Base-by-base conservation (phyloP, 495 filamentous ascomycete species). In the Chaetomidium leptoderma region DNA sequence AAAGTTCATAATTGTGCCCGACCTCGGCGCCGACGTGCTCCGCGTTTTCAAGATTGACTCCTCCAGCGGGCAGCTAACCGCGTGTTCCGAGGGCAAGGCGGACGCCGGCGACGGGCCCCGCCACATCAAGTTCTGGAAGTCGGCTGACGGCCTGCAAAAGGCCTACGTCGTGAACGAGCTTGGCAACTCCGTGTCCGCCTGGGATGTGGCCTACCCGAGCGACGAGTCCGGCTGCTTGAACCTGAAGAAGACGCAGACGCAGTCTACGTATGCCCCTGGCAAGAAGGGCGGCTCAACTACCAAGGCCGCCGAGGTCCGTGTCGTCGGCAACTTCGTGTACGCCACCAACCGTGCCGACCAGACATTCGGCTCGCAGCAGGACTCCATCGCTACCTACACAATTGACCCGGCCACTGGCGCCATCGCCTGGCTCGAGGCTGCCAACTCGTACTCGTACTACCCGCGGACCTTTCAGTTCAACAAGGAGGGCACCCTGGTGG, bases 21-120 rank as follows among this genome's bases (percentile, higher is more conserved):
- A 92, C 63, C 77, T 91, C 2, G 88, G 88, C 54, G 79, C 85
- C 1, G 88, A 92, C 62, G 61, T 86, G 6, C 59, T 90, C 54
- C 83, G 83, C 60, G 72, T 91, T 48, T 84, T 78, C 65, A 70
- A 47, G 78, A 85, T 76, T 61, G 72, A 84, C 57, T 64, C 69
- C 11, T 30, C 44, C 21, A 78, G 67, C 7, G 75, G 74, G 24
- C 58, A 58, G 21, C 66, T 78, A 27, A 70, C 70, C 1, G 59
- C 68, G 0, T 77, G 74, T 63, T 50, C 66, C 8, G 58, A 65
- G 11, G 75, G 60, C 23, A 58, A 65, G 43, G 66, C 76, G 3
- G 67, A 55, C 27, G 49, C 71, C 4, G 77, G 76, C 19, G 74
- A 74, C 44, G 76, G 76, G 1, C 76, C 76, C 0, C 70, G 76